Percentiles rank a stretch among this genome's conserved stretches.
Evolutionary conservation across 1,139 yeast species (phyloP).

Genomic region (Protomyces gravidus): DNA sequence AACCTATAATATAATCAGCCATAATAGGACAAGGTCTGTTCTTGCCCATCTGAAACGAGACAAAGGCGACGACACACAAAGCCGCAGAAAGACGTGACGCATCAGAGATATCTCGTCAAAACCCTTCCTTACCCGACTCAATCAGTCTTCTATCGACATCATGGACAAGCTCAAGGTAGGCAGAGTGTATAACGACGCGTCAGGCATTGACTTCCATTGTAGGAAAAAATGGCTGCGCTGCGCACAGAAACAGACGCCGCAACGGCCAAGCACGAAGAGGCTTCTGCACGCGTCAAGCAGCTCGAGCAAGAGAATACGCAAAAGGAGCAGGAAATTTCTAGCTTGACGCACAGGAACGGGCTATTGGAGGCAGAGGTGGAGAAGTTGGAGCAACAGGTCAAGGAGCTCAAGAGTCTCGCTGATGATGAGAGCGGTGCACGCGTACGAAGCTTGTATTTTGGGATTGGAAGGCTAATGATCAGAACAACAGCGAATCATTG

Average conservation of each 20-base stretch:
- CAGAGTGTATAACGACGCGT: background rate
- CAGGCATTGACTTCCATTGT: too few relatives aligned
- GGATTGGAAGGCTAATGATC: constrained; percentile 42
- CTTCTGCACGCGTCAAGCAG: constrained; percentile 71
- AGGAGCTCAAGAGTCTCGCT: constrained; percentile 80
- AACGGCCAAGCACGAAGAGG: constrained; percentile 94
- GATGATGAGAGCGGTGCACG: constrained; percentile 73
- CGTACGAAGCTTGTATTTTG: too few relatives aligned
- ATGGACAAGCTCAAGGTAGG: constrained; percentile 25
- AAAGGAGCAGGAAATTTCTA: constrained; percentile 91
- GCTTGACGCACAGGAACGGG: constrained; percentile 87
- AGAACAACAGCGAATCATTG: constrained; percentile 63
- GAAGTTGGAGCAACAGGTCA: constrained; percentile 73
- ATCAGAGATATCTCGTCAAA: too few relatives aligned
- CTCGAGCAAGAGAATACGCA: constrained; percentile 87
- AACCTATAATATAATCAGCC: too few relatives aligned
- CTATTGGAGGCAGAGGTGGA: constrained; percentile 88
- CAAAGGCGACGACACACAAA: too few relatives aligned
- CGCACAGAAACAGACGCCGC: constrained; percentile 94
- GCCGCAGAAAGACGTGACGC: too few relatives aligned
- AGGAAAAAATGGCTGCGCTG: constrained; percentile 77
- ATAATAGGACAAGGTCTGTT: too few relatives aligned
- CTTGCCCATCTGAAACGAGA: too few relatives aligned
- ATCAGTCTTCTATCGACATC: too few relatives aligned
- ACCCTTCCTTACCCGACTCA: too few relatives aligned